These are phyloP conservation scores for Volvariella volvacea DNA, from an alignment of 1,284 basidiomycete species.

Conservation along the genomic window DNA sequence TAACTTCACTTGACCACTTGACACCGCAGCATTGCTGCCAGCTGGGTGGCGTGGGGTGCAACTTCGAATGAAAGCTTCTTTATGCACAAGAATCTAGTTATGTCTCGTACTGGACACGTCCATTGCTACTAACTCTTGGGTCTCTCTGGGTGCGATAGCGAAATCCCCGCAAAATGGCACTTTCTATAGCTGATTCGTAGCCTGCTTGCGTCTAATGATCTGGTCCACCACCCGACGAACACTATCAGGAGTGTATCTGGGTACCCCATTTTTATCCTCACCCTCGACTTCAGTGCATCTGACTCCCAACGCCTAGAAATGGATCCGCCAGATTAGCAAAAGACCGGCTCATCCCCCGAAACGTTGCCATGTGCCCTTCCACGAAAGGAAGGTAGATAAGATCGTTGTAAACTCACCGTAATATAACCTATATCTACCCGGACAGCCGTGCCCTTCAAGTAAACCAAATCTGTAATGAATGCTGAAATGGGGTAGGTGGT, in stretches of 20 bases:
- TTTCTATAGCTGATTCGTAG: no score
- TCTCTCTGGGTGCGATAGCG: no score
- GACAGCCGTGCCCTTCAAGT: constrained; percentile 59
- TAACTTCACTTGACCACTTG: no score
- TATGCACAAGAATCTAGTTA: no score
- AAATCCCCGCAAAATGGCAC: no score
- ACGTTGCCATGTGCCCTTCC: neutral
- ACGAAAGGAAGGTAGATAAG: neutral
- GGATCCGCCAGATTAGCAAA: neutral
- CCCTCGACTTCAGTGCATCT: constrained; percentile 41
- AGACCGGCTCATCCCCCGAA: no score
- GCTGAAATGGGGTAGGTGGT: constrained; percentile 64
- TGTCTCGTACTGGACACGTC: no score
- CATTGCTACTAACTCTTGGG: no score
- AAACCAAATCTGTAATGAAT: constrained; percentile 81
- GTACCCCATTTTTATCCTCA: constrained; percentile 17
- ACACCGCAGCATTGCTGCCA: no score
- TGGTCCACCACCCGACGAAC: constrained; percentile 42
- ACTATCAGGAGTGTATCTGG: constrained; percentile 42
- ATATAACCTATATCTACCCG: constrained; percentile 55
- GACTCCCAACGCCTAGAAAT: constrained; percentile 51
- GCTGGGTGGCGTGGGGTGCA: no score
- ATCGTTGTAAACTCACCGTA: constrained; percentile 40
- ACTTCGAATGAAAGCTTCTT: no score
- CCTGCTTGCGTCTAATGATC: constrained; percentile 24